Evolutionary conservation across 192 early-diverging fungal genomes (phyloP).

Genomic region (Coemansia sp.): DNA sequence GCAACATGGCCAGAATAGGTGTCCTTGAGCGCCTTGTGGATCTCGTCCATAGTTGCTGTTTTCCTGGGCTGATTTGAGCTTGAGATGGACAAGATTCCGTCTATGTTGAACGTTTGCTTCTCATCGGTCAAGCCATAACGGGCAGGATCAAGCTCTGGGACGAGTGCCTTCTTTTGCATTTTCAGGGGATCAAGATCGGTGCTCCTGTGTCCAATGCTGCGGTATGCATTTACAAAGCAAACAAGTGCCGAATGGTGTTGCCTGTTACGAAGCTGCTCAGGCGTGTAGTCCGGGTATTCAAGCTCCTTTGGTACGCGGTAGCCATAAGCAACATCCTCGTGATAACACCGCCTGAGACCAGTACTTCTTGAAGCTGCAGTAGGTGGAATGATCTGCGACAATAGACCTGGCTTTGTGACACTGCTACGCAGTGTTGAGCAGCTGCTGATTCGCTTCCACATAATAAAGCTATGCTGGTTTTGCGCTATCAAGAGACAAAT

Average conservation of each 20-base stretch:
- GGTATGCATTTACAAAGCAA: constrained; percentile 77
- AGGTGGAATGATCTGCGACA: background rate
- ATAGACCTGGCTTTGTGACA: background rate
- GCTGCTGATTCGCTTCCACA: constrained; percentile 5
- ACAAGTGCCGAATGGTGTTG: constrained; percentile 81
- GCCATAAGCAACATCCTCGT: constrained; percentile 82
- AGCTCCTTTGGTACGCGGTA: constrained; percentile 75
- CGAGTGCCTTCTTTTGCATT: constrained; percentile 54
- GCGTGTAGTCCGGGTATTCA: constrained; percentile 75
- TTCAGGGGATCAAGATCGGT: constrained; percentile 87
- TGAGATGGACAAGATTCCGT: constrained; percentile 69
- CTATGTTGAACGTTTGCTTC: constrained; percentile 61
- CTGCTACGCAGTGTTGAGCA: background rate
- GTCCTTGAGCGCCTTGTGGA: constrained; percentile 69
- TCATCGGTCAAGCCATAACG: constrained; percentile 76
- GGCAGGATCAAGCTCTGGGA: constrained; percentile 76
- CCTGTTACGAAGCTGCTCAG: constrained; percentile 79
- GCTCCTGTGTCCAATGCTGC: constrained; percentile 77
- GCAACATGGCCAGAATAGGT: constrained; percentile 83
- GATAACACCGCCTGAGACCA: constrained; percentile 57
- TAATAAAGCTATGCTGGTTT: background rate
- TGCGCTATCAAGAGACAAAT: background rate
- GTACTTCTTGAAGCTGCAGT: background rate
- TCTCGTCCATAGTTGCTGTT: constrained; percentile 63
- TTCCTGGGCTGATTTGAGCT: constrained; percentile 36